Percentiles rank a stretch among this genome's conserved stretches.
These are phyloP conservation scores for Ophiorrhiza pumila DNA, from an alignment of 257 asterid genomes.

Conservation along the genomic window DNA sequence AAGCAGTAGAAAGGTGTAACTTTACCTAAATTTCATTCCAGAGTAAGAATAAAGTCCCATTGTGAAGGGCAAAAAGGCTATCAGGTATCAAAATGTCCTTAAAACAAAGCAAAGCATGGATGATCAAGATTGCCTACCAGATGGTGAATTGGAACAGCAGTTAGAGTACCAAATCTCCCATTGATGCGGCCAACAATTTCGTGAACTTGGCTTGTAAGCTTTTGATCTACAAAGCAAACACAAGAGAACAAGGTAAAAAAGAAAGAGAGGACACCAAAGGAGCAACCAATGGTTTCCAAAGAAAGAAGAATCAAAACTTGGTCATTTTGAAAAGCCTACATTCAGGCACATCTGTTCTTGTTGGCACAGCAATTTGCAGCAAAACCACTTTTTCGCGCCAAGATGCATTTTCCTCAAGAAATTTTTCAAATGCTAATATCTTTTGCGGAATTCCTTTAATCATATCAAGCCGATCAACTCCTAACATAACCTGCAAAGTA, in stretches of 20 bases:
- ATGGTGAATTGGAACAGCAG: slow-evolving; percentile 95
- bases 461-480: slow-evolving; percentile 98
- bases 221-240: slow-evolving; percentile 58
- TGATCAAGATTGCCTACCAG: slow-evolving; percentile 42
- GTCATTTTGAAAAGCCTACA: slow-evolving; percentile 47
- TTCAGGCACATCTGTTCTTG: slow-evolving; percentile 96
- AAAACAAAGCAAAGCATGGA: not conserved
- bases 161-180: slow-evolving; percentile 87
- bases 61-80: not conserved
- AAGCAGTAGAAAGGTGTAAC: not conserved
- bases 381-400: slow-evolving; percentile 94
- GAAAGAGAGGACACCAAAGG: not conserved
- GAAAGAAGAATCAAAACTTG: slow-evolving; percentile 11
- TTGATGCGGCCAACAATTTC: slow-evolving; percentile 98
- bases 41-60: not conserved
- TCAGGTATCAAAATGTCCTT: not conserved
- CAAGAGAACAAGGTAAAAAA: not conserved
- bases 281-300: not conserved
- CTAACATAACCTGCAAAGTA: slow-evolving; percentile 74
- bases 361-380: slow-evolving; percentile 96
- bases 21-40: not conserved
- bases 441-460: slow-evolving; percentile 95
- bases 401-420: slow-evolving; percentile 75
- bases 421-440: slow-evolving; percentile 87
- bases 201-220: slow-evolving; percentile 97